These are phyloP conservation scores for Eutypa lata DNA, from an alignment of 2,329 filamentous ascomycete species.

Conservation along the genomic window DNA sequence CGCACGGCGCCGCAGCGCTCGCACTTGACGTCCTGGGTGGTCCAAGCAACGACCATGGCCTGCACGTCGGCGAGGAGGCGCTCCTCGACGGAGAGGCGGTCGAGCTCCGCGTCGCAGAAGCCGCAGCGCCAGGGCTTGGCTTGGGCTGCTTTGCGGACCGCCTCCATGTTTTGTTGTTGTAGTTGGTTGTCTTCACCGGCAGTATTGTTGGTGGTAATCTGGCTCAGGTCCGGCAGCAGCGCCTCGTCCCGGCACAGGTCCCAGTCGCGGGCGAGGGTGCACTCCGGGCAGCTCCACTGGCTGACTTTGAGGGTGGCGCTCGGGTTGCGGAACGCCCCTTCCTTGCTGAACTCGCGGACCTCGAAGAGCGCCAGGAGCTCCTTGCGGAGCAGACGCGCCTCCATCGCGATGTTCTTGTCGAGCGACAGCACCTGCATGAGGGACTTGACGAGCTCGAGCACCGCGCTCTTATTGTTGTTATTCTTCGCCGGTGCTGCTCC, in stretches of 20 bases:
- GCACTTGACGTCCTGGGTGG: conserved; percentile 87
- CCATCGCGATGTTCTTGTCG: conserved; percentile 85
- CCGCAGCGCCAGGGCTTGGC: conserved; percentile 67
- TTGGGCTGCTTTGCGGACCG: conserved; percentile 24
- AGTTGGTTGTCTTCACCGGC: conserved; percentile 4
- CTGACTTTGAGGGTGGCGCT: conserved; percentile 68
- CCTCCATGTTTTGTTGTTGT: conserved; percentile 2
- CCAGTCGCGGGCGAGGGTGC: conserved; percentile 82
- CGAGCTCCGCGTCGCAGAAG: conserved; percentile 72
- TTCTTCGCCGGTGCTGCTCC: conserved; percentile 9
- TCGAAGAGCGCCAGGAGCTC: conserved; percentile 89
- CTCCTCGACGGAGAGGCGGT: conserved; percentile 82
- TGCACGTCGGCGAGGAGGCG: conserved; percentile 74
- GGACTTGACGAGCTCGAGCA: conserved; percentile 86
- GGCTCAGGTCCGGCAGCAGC: conserved; percentile 56
- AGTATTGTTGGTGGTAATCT: conserved; percentile 11
- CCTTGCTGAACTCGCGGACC: conserved; percentile 86
- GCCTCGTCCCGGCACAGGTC: conserved; percentile 91
- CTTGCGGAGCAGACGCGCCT: conserved; percentile 83
- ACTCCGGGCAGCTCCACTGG: conserved; percentile 83
- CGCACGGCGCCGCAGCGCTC: conserved; percentile 66
- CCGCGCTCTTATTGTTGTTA: conserved; percentile 68
- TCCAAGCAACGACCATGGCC: conserved; percentile 73
- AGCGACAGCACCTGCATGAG: conserved; percentile 90
- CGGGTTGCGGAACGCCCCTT: conserved; percentile 86